Base-by-base conservation (phyloP, 305 asterid species). In the Fraxinus ornus region DNA sequence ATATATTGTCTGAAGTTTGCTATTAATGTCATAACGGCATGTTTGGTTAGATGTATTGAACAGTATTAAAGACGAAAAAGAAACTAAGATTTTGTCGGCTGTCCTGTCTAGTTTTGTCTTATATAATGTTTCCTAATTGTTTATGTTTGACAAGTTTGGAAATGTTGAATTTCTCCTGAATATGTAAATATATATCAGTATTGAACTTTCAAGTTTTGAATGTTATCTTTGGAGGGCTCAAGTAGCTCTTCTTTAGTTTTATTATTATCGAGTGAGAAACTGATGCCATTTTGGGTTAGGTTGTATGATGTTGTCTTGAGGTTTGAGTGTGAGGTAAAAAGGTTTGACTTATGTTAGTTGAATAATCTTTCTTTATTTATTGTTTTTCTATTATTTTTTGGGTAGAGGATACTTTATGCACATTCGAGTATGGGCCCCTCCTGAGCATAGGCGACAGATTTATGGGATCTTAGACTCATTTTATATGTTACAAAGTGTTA, bases 1-100 rank as follows among this genome's bases (percentile, higher is more conserved):
- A 13, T 12, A 28, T 68, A 44, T 83, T 77, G 39, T 28, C 57
- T 49, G 55, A 57, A 36, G 13, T 87, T 83, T 62, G 30, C 71
- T 21, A 21, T 62, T 8, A 7, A 62, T 62, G 22, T 8, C 32
- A 9, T 62, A 62, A 62, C 24, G 70, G 30, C 1, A 22, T 21
- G 70, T 22, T 60, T 60, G 12, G 28, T 60, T 1, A 60, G 12
- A 22, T 60, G 5, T 6, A 57, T 17, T n/a, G 26, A 22, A 5
- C 26, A 15, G 0, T 19, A 55, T 55, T 57, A 57, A 57, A 57
- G 26, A 13, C 17, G 6, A 47, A 47, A 13, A 57, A 57, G 26
- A 57, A 57, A 57, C 26, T 60, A 22, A 22, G 4, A 22, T 19
- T 22, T 60, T 60, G 70, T 60, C 30, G 3, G 13, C 10, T 60